Percentiles rank a stretch among this genome's conserved stretches.
Evolutionary conservation across 2,329 filamentous ascomycete genomes (phyloP).

Genomic region (Ophiostoma sp.): DNA sequence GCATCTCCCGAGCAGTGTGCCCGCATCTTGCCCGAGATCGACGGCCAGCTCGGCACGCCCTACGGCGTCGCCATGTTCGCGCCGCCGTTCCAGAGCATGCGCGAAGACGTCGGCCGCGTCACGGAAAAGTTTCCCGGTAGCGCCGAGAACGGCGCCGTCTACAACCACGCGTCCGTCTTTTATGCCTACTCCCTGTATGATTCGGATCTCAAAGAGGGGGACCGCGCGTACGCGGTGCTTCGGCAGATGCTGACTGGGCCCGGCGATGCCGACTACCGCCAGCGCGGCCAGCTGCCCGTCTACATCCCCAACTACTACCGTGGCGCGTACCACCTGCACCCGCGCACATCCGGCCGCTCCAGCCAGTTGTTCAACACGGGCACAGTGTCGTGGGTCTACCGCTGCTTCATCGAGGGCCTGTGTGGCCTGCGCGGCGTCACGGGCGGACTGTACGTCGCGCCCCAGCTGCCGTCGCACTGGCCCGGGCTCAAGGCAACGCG

Average conservation of each 20-base stretch:
- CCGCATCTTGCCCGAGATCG: neutral
- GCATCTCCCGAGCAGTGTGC: neutral
- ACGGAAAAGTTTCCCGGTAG: slow-evolving; percentile 55
- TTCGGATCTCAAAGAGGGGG: rapidly evolving
- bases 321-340: slow-evolving; percentile 44
- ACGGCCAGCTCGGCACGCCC: slow-evolving; percentile 39
- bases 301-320: slow-evolving; percentile 58
- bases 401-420: slow-evolving; percentile 51
- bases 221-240: neutral
- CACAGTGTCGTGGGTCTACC: slow-evolving; percentile 53
- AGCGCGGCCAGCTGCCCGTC: slow-evolving; percentile 51
- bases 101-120: slow-evolving; percentile 54
- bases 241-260: slow-evolving; percentile 50
- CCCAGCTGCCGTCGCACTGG: slow-evolving; percentile 35
- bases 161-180: slow-evolving; percentile 53
- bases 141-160: slow-evolving; percentile 54
- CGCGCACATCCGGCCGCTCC: slow-evolving; percentile 50
- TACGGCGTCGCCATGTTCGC: slow-evolving; percentile 54
- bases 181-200: slow-evolving; percentile 45
- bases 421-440: slow-evolving; percentile 46
- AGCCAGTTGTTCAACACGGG: slow-evolving; percentile 56
- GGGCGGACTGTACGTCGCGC: neutral
- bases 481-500: slow-evolving; percentile 42
- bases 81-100: slow-evolving; percentile 50
- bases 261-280: slow-evolving; percentile 45